Conservation (phyloP, 2,329 filamentous ascomycete genomes). For the Aspergillaceae sp. region DNA sequence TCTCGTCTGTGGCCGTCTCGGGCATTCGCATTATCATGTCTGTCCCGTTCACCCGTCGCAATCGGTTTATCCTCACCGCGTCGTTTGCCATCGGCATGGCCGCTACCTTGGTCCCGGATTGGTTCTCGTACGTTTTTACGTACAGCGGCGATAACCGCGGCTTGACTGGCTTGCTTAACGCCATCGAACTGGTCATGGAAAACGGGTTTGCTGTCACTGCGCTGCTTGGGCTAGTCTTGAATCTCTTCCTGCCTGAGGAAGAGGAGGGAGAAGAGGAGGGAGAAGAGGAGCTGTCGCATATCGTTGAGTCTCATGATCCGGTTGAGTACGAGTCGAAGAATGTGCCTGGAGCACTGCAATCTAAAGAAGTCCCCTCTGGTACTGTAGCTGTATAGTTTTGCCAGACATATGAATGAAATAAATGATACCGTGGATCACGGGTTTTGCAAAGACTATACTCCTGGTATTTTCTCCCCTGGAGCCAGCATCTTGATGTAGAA, state of each 20-base stretch:
- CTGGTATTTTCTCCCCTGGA: constrained; percentile 24
- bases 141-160: constrained; percentile 53
- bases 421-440: too few species aligned
- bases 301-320: background rate
- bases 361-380: background rate
- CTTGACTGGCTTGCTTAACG: constrained; percentile 49
- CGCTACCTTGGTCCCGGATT: constrained; percentile 40
- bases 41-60: constrained; percentile 55
- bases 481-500: constrained; percentile 35
- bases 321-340: constrained; percentile 4
- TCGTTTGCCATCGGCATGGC: constrained; percentile 53
- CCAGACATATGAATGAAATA: background rate
- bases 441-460: constrained; percentile 1
- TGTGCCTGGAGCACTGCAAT: background rate
- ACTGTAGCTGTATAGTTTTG: constrained; percentile 1
- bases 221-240: constrained; percentile 63
- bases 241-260: constrained; percentile 65
- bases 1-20: constrained; percentile 56
- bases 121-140: constrained; percentile 41
- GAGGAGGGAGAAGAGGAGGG: constrained; percentile 53
- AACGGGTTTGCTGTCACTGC: constrained; percentile 57
- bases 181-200: constrained; percentile 59
- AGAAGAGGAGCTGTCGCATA: too few species aligned
- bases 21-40: constrained; percentile 58
- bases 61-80: constrained; percentile 58